Base-by-base conservation (phyloP, 768 basidiomycete genomes). In the Suillus brevipes region DNA sequence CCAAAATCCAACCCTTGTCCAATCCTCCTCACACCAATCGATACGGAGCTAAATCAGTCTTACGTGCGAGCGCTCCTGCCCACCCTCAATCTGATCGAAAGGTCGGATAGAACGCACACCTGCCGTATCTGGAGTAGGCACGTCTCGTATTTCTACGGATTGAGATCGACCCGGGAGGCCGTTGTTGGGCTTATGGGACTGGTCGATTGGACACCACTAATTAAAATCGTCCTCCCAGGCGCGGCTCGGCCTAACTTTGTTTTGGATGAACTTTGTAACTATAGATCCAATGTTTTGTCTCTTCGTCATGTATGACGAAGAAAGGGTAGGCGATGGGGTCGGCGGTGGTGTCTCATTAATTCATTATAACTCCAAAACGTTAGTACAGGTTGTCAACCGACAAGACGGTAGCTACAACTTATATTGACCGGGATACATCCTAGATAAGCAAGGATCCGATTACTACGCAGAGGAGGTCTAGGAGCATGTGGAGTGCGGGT, bases 81-180 rank as follows among this genome's bases (percentile, higher is more conserved):
- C 58, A 59, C 58, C 40, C 58, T 59, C 40, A 42, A 59, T 59
- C 58, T 59, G 58, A 59, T 59, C 58, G 58, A 59, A 59, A 42
- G 6, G 25, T 42, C 58, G 25, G 28, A 42, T 59, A 42, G 38
- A 59, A 42, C 3, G 12, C 4, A 3, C 4, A 20, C 20, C 3
- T 28, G 1, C 58, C 58, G 20, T 12, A 42, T 42, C 25, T 42
- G 58, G 58, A 28, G 28, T 28, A 3, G 28, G 28, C 28, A 1
- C 28, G 2, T 3, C 3, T 28, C 3, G 1, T 28, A 28, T 28
- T 28, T 28, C n/a, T n/a, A n/a, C n/a, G 8, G 8, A 52, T 52
- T 6, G 25, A 53, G 52, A 20, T 20, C 31, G 2, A 28, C 52
- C 52, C 52, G 52, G 52, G 52, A 55, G 31, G 52, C 52, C 52